phyloP scores from a whole-genome alignment of 2,329 filamentous ascomycete genomes.

The Leptographium procerum region DNA sequence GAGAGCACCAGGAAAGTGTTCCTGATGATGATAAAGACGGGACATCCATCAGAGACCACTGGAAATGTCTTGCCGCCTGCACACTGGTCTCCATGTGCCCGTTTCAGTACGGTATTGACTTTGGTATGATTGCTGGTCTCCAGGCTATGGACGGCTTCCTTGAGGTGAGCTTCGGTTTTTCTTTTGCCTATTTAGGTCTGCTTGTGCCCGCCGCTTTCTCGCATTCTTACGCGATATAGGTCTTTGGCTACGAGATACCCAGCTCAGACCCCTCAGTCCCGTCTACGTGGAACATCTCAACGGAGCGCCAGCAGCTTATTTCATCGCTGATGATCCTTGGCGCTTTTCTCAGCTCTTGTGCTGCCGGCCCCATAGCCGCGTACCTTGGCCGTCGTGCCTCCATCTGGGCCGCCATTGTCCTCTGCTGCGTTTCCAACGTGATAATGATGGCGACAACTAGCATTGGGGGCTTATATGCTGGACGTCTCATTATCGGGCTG shows the following conservation, averaged over 20 bases:
- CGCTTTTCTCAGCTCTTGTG: slow-evolving; percentile 31
- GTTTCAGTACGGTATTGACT: slow-evolving; percentile 40
- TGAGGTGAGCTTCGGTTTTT: slow-evolving; percentile 20
- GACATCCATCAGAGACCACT: slow-evolving; percentile 18
- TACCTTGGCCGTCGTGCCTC: slow-evolving; percentile 23
- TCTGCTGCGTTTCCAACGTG: slow-evolving; percentile 39
- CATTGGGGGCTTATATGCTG: slow-evolving; percentile 43
- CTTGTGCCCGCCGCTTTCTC: no score
- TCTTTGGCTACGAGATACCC: slow-evolving; percentile 25
- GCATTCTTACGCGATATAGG: slow-evolving; percentile 11
- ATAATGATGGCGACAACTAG: slow-evolving; percentile 45
- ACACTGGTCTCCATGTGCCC: slow-evolving; percentile 35
- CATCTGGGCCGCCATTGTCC: slow-evolving; percentile 34
- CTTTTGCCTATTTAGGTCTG: not conserved
- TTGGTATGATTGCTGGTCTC: slow-evolving; percentile 36
- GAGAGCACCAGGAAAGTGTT: slow-evolving; percentile 1
- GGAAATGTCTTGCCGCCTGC: slow-evolving; percentile 27
- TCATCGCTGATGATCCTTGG: slow-evolving; percentile 36
- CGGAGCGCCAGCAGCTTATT: slow-evolving; percentile 34
- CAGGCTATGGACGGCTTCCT: slow-evolving; percentile 40
- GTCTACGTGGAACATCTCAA: slow-evolving; percentile 33
- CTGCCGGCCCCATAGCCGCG: slow-evolving; percentile 26
- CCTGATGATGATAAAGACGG: slow-evolving; percentile 3
- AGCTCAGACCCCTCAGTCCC: slow-evolving; percentile 14
- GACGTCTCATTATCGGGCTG: slow-evolving; percentile 41